A percentile compares a stretch with the other conserved stretches of the same genome.
Evolutionary conservation across 2,329 filamentous ascomycete species (phyloP).

Genomic region (Huntiella omanensis): DNA sequence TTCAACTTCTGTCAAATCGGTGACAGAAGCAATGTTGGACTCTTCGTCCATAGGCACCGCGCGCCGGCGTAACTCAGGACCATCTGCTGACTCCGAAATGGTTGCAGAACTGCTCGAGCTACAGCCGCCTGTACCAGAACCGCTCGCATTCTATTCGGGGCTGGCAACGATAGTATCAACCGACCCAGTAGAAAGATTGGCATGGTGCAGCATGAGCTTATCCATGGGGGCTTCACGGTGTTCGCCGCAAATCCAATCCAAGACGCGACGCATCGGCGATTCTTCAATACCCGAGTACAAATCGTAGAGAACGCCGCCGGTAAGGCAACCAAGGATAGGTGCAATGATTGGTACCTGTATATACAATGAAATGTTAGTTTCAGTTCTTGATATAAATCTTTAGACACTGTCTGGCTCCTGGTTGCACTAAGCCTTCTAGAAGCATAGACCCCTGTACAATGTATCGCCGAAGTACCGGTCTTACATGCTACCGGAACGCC

Average conservation of each 20-base stretch:
- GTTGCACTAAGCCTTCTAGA: neutral
- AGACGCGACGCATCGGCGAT: constrained; percentile 47
- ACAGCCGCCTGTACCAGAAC: neutral
- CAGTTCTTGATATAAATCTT: too few species aligned
- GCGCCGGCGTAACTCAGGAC: too few species aligned
- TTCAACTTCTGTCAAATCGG: neutral
- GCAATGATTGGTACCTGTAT: constrained; percentile 44
- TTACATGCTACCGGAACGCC: too few species aligned
- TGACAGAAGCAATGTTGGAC: too few species aligned
- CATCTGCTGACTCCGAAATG: too few species aligned
- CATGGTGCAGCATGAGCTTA: constrained; percentile 5
- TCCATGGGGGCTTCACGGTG: constrained; percentile 1
- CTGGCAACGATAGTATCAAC: constrained; percentile 9
- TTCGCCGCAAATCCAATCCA: constrained; percentile 10
- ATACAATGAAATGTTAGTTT: too few species aligned
- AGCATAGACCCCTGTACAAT: neutral
- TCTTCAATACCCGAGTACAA: constrained; percentile 48
- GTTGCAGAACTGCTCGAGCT: too few species aligned
- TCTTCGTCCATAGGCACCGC: too few species aligned
- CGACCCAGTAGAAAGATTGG: constrained; percentile 5
- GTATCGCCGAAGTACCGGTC: neutral
- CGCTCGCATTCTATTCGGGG: neutral
- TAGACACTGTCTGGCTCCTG: neutral
- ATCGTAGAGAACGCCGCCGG: constrained; percentile 50
- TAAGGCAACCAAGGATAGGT: constrained; percentile 44